Conservation (phyloP, 805 yeast genomes). For the Isabelozyma rhagii region DNA sequence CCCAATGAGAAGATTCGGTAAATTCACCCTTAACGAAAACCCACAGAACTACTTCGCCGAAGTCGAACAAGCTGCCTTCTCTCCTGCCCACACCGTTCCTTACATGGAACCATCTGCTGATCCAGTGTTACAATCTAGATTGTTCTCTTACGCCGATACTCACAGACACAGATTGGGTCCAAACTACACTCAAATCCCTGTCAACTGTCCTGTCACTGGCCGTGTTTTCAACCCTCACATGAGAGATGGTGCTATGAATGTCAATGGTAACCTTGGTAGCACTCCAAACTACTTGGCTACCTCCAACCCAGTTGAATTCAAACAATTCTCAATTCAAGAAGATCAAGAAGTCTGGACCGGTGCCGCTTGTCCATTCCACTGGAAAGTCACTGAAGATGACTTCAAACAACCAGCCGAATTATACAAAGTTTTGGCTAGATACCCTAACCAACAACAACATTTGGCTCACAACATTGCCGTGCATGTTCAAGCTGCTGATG, state of each 20-base stretch:
- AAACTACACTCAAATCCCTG: slow-evolving; percentile 83
- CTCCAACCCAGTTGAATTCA: slow-evolving; percentile 48
- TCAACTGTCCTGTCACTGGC: slow-evolving; percentile 69
- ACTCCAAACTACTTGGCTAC: slow-evolving; percentile 74
- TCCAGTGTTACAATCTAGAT: slow-evolving; percentile 73
- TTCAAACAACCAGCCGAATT: slow-evolving; percentile 73
- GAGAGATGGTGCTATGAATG: slow-evolving; percentile 77
- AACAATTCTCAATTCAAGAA: slow-evolving; percentile 47
- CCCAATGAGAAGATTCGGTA: slow-evolving; percentile 86
- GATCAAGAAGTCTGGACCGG: slow-evolving; percentile 82
- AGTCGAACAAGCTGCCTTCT: slow-evolving; percentile 58
- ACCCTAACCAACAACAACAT: slow-evolving; percentile 79
- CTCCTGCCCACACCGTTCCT: slow-evolving; percentile 72
- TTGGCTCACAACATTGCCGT: slow-evolving; percentile 81
- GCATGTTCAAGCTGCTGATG: slow-evolving; percentile 68
- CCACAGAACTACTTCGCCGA: slow-evolving; percentile 85
- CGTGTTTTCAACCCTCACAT: slow-evolving; percentile 58
- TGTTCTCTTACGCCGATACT: slow-evolving; percentile 74
- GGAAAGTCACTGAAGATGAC: slow-evolving; percentile 75
- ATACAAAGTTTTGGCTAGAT: slow-evolving; percentile 74
- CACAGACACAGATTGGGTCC: slow-evolving; percentile 74
- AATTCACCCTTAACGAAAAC: slow-evolving; percentile 73
- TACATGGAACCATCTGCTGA: slow-evolving; percentile 75
- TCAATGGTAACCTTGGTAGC: slow-evolving; percentile 63
- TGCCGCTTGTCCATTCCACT: slow-evolving; percentile 81